Base-by-base conservation (phyloP, 306 rosid species). In the Lagenaria siceraria region DNA sequence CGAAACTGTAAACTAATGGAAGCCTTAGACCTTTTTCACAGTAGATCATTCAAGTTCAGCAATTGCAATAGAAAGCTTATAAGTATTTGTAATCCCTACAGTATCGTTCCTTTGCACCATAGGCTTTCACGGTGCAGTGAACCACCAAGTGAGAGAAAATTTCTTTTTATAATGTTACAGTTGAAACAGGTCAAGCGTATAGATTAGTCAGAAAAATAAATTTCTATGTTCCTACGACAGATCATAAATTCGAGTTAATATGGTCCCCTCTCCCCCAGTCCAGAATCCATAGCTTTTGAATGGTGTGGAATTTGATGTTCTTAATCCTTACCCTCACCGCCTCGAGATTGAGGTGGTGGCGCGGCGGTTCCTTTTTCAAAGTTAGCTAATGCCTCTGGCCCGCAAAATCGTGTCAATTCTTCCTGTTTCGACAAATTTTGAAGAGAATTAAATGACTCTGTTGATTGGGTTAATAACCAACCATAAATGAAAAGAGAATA, bases 341-440 rank as follows among this genome's bases (percentile, higher is more conserved):
- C 81, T 33, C 8, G 78, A 62, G 81, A 66, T 40, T 71, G 78
- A 40, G 77, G 33, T 77, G 63, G 43, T 52, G 82, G 31, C 8
- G 69, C 72, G 68, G 74, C 38, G 19, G 4, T 70, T 68, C 77
- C 63, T 24, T 80, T 88, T 81, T 83, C 91, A 19, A 90, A 88
- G 77, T 88, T 86, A 66, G 92, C 91, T 77, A 90, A 84, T 64
- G 87, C 87, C 33, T 96, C 97, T 3, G 97, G 90, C 58, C 98
- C 99, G 21, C 97, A 87, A 22, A 92, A 59, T 77, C 85, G 88
- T 35, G 91, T 92, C 81, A 96, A 82, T 73, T 96, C 99, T 80
- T 96, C 98, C 99, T 96, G 94, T 80, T 75, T 60, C 61, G 78
- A 68, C 17, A 51, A 43, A 79, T 12, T 33, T n/a, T 17, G 14